Conservation (phyloP, 202 grass and related monocot genomes). For the Schoenoplectus tabernaemontani region DNA sequence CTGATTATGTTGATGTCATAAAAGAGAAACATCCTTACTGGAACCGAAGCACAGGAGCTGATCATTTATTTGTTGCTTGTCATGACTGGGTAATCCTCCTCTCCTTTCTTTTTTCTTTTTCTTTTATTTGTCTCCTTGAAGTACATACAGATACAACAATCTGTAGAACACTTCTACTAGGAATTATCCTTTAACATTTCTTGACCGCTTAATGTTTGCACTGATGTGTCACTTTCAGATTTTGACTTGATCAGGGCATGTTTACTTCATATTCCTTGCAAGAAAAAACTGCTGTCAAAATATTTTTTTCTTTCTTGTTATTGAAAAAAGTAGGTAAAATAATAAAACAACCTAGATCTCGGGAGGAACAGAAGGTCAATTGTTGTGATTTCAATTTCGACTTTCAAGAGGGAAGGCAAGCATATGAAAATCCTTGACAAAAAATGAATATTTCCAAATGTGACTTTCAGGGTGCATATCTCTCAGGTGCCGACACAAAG, state of each 20-base stretch:
- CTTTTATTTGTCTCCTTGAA: neutral
- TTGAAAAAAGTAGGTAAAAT: no score
- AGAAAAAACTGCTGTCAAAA: no score
- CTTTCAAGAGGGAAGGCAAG: neutral
- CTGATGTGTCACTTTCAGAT: no score
- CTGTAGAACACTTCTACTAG: neutral
- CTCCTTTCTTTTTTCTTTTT: neutral
- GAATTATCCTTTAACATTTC: neutral
- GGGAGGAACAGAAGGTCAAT: no score
- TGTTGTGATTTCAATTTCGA: neutral
- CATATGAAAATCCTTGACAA: neutral
- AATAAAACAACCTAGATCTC: no score
- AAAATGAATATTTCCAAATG: neutral
- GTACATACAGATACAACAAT: no score
- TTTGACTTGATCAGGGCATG: no score
- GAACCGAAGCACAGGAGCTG: constrained; percentile 64
- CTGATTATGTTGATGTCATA: constrained; percentile 64
- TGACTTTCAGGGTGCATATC: constrained; percentile 42
- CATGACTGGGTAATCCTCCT: constrained; percentile 58
- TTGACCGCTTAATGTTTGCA: no score
- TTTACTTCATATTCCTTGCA: no score
- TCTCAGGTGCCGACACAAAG: constrained; percentile 28
- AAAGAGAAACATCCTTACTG: constrained; percentile 54
- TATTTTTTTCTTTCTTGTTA: no score
- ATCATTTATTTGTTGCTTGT: constrained; percentile 76